Percentiles rank a stretch among this genome's conserved stretches.
These are phyloP conservation scores for Balamuthia mandrillaris DNA, from an alignment of 208 protist genomes.

Conservation along the genomic window DNA sequence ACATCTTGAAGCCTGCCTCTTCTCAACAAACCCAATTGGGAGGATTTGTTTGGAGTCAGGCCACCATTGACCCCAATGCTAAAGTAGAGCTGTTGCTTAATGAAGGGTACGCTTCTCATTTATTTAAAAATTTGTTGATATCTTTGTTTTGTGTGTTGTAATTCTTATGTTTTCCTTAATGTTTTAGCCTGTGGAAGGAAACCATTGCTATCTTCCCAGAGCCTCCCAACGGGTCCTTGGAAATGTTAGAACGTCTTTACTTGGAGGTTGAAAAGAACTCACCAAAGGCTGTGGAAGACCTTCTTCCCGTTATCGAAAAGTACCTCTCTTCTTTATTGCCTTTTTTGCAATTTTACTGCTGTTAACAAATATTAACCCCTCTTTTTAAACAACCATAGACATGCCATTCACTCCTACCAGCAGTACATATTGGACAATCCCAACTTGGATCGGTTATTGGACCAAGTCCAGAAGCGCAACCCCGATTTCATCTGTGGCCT, in stretches of 20 bases:
- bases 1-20: conserved; percentile 47
- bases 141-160: no score
- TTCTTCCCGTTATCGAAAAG: conserved; percentile 15
- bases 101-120: conserved; percentile 30
- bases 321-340: no score
- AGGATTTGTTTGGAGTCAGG: no score
- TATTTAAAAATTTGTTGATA: no score
- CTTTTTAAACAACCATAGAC: no score
- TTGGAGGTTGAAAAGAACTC: conserved; percentile 26
- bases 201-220: conserved; percentile 53
- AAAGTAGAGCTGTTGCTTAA: conserved; percentile 49
- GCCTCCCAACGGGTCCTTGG: neutral
- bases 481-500: conserved; percentile 32
- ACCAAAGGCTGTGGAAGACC: neutral
- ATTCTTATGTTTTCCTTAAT: no score
- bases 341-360: no score
- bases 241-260: conserved; percentile 23
- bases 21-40: no score
- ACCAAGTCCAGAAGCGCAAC: conserved; percentile 35
- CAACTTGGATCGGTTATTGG: conserved; percentile 28
- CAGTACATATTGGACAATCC: conserved; percentile 22
- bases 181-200: no score
- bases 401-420: conserved; percentile 46
- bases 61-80: neutral
- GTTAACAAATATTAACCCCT: no score